Evolutionary conservation across 108 stramenopile species (phyloP), one percentile per base, ranked within the genome.

Genomic region (Pseudonitzschia multiseries): DNA sequence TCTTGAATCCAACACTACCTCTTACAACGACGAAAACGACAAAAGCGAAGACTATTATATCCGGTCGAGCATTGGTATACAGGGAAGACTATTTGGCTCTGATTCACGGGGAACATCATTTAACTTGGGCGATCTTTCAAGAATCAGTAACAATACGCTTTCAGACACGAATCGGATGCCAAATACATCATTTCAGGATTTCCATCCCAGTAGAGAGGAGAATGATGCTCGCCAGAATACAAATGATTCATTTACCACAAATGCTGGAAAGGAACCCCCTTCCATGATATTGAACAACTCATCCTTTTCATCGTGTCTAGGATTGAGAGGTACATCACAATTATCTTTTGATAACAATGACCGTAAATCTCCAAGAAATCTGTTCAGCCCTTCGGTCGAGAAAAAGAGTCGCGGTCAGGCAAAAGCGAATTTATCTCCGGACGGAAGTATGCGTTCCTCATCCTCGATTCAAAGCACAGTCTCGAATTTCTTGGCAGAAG

Each of bases 11-110:
- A n/a, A 59, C 26, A n/a, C 0, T 17, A n/a, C 15, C 8, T 21
- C 20, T 46, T 65, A 13, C 18, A 17, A 53, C 21, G 70, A 72
- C 48, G 76, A 77, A 29, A 65, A 64, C 50, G 70, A 70, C 12
- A 44, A 62, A 24, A 46, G 36, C 54, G 17, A 18, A 24, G 13
- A 12, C n/a, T 12, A n/a, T 40, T 44, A 8, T 52, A 8, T 56
- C 53, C 36, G 46, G 15, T 32, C 14, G n/a, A 41, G 24, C 9
- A 27, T 43, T 22, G 22, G 29, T 48, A 10, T 14, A 66, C 51
- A 33, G 50, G 27, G 31, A 53, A 0, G 46, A 48, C 8, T 10
- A 48, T 5, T 48, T 10, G 46, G 14, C 46, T 2, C 24, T 6
- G 32, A 51, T 41, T 28, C 51, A n/a, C 33, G 14, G 61, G 61